Percentiles rank a stretch among this genome's conserved stretches.
Evolutionary conservation across 2,329 filamentous ascomycete genomes (phyloP).

Genomic region (Trichoderma brevicompactum): DNA sequence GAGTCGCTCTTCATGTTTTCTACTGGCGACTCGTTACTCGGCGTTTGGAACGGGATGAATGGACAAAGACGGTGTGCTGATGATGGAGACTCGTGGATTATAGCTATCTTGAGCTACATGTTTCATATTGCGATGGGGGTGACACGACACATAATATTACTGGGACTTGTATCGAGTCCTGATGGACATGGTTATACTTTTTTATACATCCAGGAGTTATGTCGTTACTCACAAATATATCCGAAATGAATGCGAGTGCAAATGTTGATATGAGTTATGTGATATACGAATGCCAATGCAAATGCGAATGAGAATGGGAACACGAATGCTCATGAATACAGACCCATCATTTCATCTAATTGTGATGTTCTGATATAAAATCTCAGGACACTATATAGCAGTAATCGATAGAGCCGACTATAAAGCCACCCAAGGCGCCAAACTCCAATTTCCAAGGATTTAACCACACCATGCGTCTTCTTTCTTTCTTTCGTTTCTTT

Average conservation of each 20-base stretch:
- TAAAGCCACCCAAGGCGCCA: conserved; percentile 40
- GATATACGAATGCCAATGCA: not conserved
- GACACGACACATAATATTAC: conserved; percentile 21
- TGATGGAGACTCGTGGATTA: conserved; percentile 12
- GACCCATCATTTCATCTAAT: conserved; percentile 15
- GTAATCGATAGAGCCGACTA: conserved; percentile 27
- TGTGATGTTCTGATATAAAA: conserved; percentile 14
- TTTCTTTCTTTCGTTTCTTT: not conserved
- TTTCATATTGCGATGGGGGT: conserved; percentile 7
- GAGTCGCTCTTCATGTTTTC: not conserved
- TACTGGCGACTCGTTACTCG: conserved; percentile 7
- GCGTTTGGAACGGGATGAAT: conserved; percentile 16
- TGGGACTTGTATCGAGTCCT: conserved; percentile 4
- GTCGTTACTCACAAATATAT: not conserved
- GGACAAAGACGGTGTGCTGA: conserved; percentile 10
- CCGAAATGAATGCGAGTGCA: not conserved
- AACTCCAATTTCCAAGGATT: conserved; percentile 37
- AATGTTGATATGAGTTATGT: not conserved
- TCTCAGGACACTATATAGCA: conserved; percentile 25
- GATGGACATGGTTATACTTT: not conserved
- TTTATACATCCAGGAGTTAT: not conserved
- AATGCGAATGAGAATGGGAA: not conserved
- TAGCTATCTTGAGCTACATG: not conserved
- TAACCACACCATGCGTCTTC: conserved; percentile 2
- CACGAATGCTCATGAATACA: not conserved